Percentiles rank a stretch among this genome's conserved stretches.
Evolutionary conservation across 306 rosid genomes (phyloP).

Genomic region (Quercus wislizeni): DNA sequence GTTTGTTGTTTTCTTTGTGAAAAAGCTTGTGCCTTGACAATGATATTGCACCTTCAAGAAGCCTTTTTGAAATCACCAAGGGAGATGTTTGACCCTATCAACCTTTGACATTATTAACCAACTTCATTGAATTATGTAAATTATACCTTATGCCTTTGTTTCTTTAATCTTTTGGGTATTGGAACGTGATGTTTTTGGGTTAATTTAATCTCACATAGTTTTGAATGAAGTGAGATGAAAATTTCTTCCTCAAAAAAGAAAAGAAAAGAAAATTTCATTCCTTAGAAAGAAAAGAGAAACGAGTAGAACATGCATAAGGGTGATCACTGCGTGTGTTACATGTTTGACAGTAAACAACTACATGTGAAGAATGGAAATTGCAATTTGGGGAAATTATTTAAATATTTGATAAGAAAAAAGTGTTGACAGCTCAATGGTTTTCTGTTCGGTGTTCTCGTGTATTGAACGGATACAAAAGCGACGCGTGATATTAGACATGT

Average conservation of each 20-base stretch:
- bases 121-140: constrained; percentile 10
- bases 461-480: no score
- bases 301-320: background rate
- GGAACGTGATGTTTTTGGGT: background rate
- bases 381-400: no score
- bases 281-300: background rate
- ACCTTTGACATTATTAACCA: constrained; percentile 30
- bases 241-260: background rate
- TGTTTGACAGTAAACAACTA: no score
- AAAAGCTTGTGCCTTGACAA: constrained; percentile 20
- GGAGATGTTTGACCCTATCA: constrained; percentile 26
- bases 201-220: no score
- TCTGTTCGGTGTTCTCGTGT: no score
- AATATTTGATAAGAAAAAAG: no score
- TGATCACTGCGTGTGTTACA: no score
- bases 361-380: no score
- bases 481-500: no score
- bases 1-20: background rate
- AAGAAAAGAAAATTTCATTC: background rate
- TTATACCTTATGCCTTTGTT: background rate
- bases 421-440: no score
- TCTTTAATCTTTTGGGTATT: background rate
- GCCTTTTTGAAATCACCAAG: constrained; percentile 18
- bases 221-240: background rate
- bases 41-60: constrained; percentile 29